Evolutionary conservation across 805 yeast genomes (phyloP).

Genomic region (Clavispora carvajalis): DNA sequence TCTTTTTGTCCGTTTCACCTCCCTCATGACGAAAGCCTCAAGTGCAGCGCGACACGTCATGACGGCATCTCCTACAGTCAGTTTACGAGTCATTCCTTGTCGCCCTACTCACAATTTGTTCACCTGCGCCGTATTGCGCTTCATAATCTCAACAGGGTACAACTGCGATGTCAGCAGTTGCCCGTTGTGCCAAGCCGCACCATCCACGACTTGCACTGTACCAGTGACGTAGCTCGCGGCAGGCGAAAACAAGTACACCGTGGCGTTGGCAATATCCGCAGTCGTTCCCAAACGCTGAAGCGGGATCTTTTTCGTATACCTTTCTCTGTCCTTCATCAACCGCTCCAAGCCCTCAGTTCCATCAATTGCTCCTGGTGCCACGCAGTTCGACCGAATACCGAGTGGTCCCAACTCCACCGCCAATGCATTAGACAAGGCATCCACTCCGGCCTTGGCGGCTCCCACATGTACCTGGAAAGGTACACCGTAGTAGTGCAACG

Average conservation of each 20-base stretch:
- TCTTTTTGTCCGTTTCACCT: too few relatives aligned
- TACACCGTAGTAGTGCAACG: conserved; percentile 40
- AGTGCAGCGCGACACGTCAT: too few relatives aligned
- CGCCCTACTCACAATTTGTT: conserved; percentile 7
- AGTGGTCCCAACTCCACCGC: conserved; percentile 28
- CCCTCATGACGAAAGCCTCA: too few relatives aligned
- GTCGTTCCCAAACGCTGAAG: conserved; percentile 23
- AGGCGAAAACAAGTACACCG: conserved; percentile 23
- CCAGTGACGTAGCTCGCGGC: conserved; percentile 24
- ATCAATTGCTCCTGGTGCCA: conserved; percentile 25
- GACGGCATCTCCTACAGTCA: too few relatives aligned
- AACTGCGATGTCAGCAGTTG: conserved; percentile 13
- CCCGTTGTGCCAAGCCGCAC: conserved; percentile 25
- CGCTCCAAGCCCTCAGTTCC: conserved; percentile 25
- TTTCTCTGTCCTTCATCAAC: conserved; percentile 13
- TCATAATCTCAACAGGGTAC: conserved; percentile 29
- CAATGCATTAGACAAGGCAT: conserved; percentile 24
- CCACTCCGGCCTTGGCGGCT: conserved; percentile 29
- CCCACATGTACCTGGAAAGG: conserved; percentile 33
- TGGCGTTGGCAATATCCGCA: conserved; percentile 26
- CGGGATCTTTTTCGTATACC: conserved; percentile 14
- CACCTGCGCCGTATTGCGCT: conserved; percentile 12
- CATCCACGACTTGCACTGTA: conserved; percentile 24
- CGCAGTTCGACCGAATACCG: conserved; percentile 23
- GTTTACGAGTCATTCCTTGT: background rate